Evolutionary conservation across 2,329 filamentous ascomycete species (phyloP).

Genomic region (Fusarium torulosum): DNA sequence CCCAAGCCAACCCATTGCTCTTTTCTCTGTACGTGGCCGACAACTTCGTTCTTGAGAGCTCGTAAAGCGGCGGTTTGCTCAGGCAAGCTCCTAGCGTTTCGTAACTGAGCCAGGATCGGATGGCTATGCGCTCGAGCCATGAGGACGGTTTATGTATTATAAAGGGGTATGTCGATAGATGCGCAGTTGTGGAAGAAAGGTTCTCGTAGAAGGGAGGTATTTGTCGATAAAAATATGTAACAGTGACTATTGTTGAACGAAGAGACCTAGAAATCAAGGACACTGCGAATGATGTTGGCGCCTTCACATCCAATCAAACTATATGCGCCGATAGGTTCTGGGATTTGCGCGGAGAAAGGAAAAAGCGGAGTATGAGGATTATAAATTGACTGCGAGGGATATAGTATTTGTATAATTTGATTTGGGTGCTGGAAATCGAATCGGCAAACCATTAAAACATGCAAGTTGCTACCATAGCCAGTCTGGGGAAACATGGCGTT

Average conservation of each 20-base stretch:
- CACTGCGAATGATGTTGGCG: conserved; percentile 32
- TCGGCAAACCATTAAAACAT: conserved; percentile 35
- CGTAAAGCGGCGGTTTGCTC: conserved; percentile 74
- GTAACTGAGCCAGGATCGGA: conserved; percentile 69
- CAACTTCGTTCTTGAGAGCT: conserved; percentile 86
- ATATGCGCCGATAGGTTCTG: conserved; percentile 19
- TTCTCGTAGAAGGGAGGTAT: conserved; percentile 1
- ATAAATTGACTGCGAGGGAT: conserved; percentile 6
- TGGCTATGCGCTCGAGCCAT: conserved; percentile 69
- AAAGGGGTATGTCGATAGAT: not conserved
- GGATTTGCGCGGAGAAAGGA: conserved; percentile 10
- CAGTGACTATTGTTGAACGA: conserved; percentile 23
- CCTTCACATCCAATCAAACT: conserved; percentile 35
- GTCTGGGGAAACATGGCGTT: conserved; percentile 40
- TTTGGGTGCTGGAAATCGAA: conserved; percentile 22
- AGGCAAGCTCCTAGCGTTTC: conserved; percentile 62
- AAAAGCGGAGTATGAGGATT: conserved; percentile 16
- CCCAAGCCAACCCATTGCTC: conserved; percentile 80
- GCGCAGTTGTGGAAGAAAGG: not conserved
- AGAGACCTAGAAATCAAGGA: conserved; percentile 22
- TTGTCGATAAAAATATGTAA: conserved; percentile 20
- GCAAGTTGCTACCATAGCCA: conserved; percentile 33
- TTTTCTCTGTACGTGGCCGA: conserved; percentile 90
- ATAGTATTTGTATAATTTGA: conserved; percentile 10
- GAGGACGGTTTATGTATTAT: conserved; percentile 34